phyloP scores from a whole-genome alignment of 352 stramenopile species.

The Peronospora belbahrii region DNA sequence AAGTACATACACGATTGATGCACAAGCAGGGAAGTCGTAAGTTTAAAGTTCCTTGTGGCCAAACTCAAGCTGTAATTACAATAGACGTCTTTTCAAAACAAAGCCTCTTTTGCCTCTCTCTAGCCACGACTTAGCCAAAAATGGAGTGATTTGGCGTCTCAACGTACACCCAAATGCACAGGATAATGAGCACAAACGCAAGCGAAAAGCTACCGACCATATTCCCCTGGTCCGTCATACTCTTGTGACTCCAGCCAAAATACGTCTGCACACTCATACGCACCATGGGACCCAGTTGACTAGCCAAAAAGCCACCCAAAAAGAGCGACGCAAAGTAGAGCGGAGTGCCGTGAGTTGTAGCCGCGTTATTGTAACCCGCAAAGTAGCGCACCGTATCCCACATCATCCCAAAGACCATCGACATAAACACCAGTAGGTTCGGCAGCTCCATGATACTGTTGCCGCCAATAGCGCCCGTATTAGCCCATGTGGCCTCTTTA shows the following conservation, averaged over 20 bases:
- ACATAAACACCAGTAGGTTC: conserved; percentile 59
- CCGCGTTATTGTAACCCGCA: conserved; percentile 59
- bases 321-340: conserved; percentile 61
- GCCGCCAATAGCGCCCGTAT: conserved; percentile 53
- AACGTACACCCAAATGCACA: conserved; percentile 77
- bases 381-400: conserved; percentile 64
- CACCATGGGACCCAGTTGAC: conserved; percentile 54
- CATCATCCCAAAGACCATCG: conserved; percentile 57
- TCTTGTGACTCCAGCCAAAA: conserved; percentile 67
- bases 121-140: conserved; percentile 27
- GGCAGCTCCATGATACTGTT: conserved; percentile 66
- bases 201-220: conserved; percentile 66
- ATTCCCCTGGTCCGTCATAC: conserved; percentile 60
- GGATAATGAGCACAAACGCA: conserved; percentile 52
- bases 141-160: conserved; percentile 49
- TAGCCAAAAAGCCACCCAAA: conserved; percentile 48
- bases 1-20: too few relatives aligned
- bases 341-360: conserved; percentile 53
- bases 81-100: too few relatives aligned
- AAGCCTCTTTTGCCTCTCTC: conserved; percentile 5
- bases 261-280: conserved; percentile 62
- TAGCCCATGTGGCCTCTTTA: conserved; percentile 63
- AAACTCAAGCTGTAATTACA: too few relatives aligned
- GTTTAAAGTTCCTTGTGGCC: too few relatives aligned
- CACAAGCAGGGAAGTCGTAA: too few relatives aligned